Conservation (phyloP, 495 filamentous ascomycete species). For the Tuber umbilicatum region DNA sequence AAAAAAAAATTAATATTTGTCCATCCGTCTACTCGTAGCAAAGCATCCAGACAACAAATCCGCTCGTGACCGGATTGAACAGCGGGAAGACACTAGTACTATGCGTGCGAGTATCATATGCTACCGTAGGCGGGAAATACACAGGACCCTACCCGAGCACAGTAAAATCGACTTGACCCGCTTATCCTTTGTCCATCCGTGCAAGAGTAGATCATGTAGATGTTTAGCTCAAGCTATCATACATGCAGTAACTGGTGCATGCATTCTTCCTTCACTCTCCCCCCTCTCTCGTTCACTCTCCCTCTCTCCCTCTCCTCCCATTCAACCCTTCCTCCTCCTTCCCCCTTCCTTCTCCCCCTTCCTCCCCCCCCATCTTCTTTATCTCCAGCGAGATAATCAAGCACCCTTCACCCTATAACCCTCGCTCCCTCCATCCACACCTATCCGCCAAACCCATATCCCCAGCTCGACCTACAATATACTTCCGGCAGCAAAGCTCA, state of each 20-base stretch:
- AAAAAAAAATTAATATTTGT: not conserved
- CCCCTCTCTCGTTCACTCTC: constrained; percentile 14
- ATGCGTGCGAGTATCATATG: not conserved
- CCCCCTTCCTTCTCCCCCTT: not conserved
- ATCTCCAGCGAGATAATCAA: constrained; percentile 9
- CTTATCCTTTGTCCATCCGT: not conserved
- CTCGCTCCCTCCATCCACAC: not conserved
- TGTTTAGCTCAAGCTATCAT: not conserved
- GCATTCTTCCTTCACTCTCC: constrained; percentile 28
- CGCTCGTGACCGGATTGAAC: not conserved
- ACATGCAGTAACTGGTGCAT: not conserved
- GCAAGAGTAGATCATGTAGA: too few species aligned
- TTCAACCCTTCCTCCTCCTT: not conserved
- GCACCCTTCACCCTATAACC: constrained; percentile 9
- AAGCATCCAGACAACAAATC: constrained; percentile 31
- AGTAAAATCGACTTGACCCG: not conserved
- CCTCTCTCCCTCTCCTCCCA: not conserved
- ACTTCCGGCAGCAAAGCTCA: not conserved
- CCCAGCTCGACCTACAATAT: not conserved
- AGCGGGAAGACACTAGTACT: constrained; percentile 18
- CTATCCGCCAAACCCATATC: not conserved
- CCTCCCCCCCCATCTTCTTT: not conserved
- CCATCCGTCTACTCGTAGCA: not conserved
- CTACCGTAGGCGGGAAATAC: constrained; percentile 8
- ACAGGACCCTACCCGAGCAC: too few species aligned